These are phyloP conservation scores for Eimeria tenella DNA, from an alignment of 169 alveolate species.

Conservation along the genomic window DNA sequence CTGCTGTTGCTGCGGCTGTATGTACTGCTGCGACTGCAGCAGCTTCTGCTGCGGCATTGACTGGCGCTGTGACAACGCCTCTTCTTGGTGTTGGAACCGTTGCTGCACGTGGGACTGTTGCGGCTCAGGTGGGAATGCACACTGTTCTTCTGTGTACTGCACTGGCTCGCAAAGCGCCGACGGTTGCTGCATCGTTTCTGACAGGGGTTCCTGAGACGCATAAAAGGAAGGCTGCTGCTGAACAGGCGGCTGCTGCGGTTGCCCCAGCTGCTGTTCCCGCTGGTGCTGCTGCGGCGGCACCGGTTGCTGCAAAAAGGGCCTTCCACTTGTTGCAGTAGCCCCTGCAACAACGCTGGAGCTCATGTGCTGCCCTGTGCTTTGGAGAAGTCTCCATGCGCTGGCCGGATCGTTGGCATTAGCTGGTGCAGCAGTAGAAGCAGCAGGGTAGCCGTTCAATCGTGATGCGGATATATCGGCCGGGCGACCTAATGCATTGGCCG, in stretches of 20 bases:
- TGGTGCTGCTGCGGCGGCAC: neutral
- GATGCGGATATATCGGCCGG: neutral
- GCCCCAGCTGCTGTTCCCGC: constrained; percentile 13
- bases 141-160: constrained; percentile 23
- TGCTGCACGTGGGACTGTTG: constrained; percentile 29
- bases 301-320: neutral
- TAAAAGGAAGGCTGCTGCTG: neutral
- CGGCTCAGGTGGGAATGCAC: constrained; percentile 17
- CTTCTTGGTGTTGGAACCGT: neutral
- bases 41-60: neutral
- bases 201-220: neutral
- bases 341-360: neutral
- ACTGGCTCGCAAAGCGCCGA: neutral
- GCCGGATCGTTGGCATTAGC: neutral
- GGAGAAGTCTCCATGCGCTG: neutral
- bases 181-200: neutral
- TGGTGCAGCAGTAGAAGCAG: constrained; percentile 5
- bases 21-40: constrained; percentile 26
- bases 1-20: constrained; percentile 28
- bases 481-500: neutral
- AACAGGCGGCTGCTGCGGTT: neutral
- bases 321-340: neutral
- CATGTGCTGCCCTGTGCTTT: neutral
- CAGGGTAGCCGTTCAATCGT: neutral
- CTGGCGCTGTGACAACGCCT: constrained; percentile 28